Base-by-base conservation (phyloP, 1,284 basidiomycete genomes). In the Puccinia coronata region DNA sequence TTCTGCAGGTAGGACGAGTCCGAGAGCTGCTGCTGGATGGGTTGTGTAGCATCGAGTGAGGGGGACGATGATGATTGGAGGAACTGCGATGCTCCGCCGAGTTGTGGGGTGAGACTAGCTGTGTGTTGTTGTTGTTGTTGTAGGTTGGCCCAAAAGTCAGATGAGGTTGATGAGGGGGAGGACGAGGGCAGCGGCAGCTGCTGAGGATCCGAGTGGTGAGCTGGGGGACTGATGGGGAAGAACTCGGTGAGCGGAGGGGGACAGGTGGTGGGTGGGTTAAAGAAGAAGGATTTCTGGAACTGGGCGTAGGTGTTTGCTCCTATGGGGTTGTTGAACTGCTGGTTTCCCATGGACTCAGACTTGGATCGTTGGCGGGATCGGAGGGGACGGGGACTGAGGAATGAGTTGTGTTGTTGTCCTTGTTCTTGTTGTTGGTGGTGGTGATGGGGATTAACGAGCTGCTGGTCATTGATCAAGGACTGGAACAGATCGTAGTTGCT, bases 341-440 rank as follows among this genome's bases (percentile, higher is more conserved):
- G n/a, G n/a, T 63, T 77, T 3, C 57, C 43, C 49, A 65, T 41
- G 1, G 75, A 77, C 70, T 79, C 76, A 0, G 76, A 79, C 59
- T 79, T 79, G 47, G 76, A 79, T 43, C 76, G 67, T 69, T 69
- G 76, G 31, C 76, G 43, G 1, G 28, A 34, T 55, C 65, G 25
- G 65, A 55, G 18, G 9, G 76, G 63, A 41, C 65, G 63, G 28
- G 76, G 63, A 28, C 31, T 36, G 43, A 79, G 65, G 51, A 79
- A 79, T 36, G 34, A 39, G 36, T 63, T 39, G 31, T 25, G 65
- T 41, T 69, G 76, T 34, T 77, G 39, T 61, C 39, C 25, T 47
- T 41, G 65, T 12, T 31, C n/a, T n/a, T n/a, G n/a, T n/a, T n/a
- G n/a, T n/a, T n/a, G n/a, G n/a, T n/a, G n/a, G n/a, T n/a, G n/a